These are phyloP conservation scores for Urostyla sp. DNA, from an alignment of 73 alveolate genomes.

Conservation along the genomic window DNA sequence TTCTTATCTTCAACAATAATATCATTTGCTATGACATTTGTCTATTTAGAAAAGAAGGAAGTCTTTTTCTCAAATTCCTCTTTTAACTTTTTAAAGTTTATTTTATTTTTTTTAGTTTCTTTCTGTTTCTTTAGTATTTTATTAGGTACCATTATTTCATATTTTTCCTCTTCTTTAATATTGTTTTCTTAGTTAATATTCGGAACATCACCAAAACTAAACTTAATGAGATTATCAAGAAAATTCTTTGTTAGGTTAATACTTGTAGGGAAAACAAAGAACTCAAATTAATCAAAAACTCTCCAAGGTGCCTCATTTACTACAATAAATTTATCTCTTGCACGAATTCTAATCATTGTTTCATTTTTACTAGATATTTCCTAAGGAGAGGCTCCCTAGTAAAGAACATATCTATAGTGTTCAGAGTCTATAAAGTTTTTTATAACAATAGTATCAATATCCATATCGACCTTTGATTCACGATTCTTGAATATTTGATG, in stretches of 20 bases:
- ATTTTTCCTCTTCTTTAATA: conserved; percentile 53
- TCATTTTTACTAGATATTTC: not conserved
- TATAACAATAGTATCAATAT: conserved; percentile 52
- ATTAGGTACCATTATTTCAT: conserved; percentile 54
- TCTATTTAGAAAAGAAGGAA: not conserved
- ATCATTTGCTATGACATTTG: not conserved
- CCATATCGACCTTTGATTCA: conserved; percentile 58
- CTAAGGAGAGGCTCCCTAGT: conserved; percentile 37
- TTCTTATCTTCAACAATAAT: not conserved
- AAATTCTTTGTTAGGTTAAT: conserved; percentile 61
- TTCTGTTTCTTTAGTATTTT: conserved; percentile 26
- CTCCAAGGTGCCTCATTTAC: conserved; percentile 73
- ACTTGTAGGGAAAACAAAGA: conserved; percentile 65
- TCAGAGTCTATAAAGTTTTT: conserved; percentile 53
- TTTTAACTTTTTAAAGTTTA: not conserved
- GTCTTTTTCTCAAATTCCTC: not conserved
- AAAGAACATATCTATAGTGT: conserved; percentile 54
- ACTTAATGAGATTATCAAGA: conserved; percentile 19
- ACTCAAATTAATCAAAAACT: conserved; percentile 69
- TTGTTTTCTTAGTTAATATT: not conserved
- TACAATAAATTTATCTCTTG: conserved; percentile 60
- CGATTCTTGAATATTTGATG: conserved; percentile 46
- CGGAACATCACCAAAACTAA: conserved; percentile 45
- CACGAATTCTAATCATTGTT: conserved; percentile 56
- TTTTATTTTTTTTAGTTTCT: not conserved